Evolutionary conservation across 805 yeast genomes (phyloP).

Genomic region (Nakazawaea wyomingensis): DNA sequence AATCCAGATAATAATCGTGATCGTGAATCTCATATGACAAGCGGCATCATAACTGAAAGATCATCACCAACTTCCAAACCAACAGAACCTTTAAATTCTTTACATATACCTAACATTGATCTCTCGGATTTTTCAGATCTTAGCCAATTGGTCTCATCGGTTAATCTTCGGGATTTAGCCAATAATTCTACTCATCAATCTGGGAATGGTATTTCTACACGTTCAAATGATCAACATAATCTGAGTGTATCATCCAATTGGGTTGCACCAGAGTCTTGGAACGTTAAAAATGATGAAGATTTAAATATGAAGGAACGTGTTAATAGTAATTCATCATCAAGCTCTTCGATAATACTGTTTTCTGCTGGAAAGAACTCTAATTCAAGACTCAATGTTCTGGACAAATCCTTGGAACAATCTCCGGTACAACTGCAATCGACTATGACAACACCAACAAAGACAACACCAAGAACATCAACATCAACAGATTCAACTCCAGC

Average conservation of each 20-base stretch:
- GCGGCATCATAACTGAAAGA: conserved; percentile 1
- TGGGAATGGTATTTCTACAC: neutral
- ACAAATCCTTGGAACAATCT: neutral
- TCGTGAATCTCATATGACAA: neutral
- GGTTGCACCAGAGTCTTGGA: conserved; percentile 15
- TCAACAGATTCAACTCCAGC: too few relatives aligned
- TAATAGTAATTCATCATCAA: conserved; percentile 8
- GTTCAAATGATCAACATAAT: conserved; percentile 1
- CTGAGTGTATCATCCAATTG: conserved; percentile 11
- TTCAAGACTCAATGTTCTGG: conserved; percentile 7
- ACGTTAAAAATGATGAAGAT: conserved; percentile 10
- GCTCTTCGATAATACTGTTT: conserved; percentile 3
- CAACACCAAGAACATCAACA: too few relatives aligned
- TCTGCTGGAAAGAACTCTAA: neutral
- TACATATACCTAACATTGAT: conserved; percentile 4
- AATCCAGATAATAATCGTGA: neutral
- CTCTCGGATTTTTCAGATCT: conserved; percentile 9
- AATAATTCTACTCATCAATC: neutral
- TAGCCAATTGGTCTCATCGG: conserved; percentile 10
- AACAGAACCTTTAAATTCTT: neutral
- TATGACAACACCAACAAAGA: neutral
- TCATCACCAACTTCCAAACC: conserved; percentile 11
- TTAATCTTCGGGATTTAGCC: conserved; percentile 4
- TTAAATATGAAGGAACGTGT: conserved; percentile 5
- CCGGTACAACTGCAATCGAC: neutral